phyloP scores from a whole-genome alignment of 192 early-diverging fungal genomes.

The Backusella circina region DNA sequence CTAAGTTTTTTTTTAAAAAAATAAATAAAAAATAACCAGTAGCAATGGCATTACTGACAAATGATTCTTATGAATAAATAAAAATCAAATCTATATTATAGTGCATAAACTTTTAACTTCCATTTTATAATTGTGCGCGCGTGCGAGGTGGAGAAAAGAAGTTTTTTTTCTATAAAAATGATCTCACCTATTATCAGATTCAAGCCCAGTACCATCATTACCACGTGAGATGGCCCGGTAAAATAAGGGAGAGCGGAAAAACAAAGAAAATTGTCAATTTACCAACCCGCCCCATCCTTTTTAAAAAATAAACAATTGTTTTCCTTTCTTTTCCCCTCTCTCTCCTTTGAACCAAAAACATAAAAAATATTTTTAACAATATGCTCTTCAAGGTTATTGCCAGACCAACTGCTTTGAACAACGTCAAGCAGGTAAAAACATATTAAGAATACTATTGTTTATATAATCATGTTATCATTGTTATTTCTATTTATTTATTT shows the following conservation, averaged over 20 bases:
- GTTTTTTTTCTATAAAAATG: neutral
- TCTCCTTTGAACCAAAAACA: neutral
- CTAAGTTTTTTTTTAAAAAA: no score
- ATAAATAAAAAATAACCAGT: no score
- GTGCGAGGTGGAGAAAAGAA: neutral
- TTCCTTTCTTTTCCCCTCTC: neutral
- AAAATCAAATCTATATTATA: neutral
- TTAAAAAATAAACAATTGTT: constrained; percentile 2
- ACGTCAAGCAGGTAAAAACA: constrained; percentile 11
- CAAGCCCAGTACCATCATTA: neutral
- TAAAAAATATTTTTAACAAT: neutral
- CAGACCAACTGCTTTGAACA: constrained; percentile 11
- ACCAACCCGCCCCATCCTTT: neutral
- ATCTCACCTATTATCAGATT: neutral
- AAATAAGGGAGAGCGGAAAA: neutral
- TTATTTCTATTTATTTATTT: neutral
- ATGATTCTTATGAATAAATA: neutral
- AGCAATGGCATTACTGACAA: no score
- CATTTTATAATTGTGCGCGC: neutral
- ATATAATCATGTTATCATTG: neutral
- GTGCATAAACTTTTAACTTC: neutral
- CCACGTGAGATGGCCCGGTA: neutral
- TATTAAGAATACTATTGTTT: no score
- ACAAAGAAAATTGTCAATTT: neutral
- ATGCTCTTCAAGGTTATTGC: constrained; percentile 25